These are phyloP conservation scores for Botrytis elliptica DNA, from an alignment of 2,329 filamentous ascomycete species.

Conservation along the genomic window DNA sequence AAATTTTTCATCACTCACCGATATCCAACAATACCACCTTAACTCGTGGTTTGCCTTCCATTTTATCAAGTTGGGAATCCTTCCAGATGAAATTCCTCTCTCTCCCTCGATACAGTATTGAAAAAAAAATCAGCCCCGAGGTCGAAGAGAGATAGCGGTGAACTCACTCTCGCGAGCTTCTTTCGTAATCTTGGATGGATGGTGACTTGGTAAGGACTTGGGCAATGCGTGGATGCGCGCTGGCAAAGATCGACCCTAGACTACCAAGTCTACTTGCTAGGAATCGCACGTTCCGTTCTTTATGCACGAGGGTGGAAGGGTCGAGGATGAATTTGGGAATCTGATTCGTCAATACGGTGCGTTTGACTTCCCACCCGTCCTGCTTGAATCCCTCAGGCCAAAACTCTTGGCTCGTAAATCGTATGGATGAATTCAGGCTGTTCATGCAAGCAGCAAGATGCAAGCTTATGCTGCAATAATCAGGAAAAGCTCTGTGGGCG, in stretches of 20 bases:
- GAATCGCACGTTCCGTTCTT: not conserved
- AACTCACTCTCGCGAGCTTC: slow-evolving; percentile 5
- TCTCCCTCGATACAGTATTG: not conserved
- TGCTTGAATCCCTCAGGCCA: not conserved
- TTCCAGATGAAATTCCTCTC: not conserved
- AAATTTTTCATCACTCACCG: slow-evolving; percentile 31
- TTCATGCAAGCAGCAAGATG: not conserved
- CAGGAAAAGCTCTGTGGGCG: not conserved
- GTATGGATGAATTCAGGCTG: slow-evolving; percentile 10
- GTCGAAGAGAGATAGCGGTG: slow-evolving; percentile 17
- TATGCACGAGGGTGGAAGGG: not conserved
- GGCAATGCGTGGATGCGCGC: slow-evolving; percentile 7
- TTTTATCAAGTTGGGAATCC: not conserved
- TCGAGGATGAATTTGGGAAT: not conserved
- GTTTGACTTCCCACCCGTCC: not conserved
- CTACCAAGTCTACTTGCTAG: not conserved
- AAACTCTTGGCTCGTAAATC: not conserved
- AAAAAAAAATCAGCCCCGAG: slow-evolving; percentile 7
- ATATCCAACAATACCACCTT: slow-evolving; percentile 39
- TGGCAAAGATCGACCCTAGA: slow-evolving; percentile 16
- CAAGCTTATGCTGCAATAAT: not conserved
- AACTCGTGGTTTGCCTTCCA: slow-evolving; percentile 10
- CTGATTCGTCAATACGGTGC: not conserved
- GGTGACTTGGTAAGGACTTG: not conserved
- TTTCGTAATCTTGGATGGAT: slow-evolving; percentile 6